phyloP scores from a whole-genome alignment of 208 protist species.

The Endotrypanum monterogeii region DNA sequence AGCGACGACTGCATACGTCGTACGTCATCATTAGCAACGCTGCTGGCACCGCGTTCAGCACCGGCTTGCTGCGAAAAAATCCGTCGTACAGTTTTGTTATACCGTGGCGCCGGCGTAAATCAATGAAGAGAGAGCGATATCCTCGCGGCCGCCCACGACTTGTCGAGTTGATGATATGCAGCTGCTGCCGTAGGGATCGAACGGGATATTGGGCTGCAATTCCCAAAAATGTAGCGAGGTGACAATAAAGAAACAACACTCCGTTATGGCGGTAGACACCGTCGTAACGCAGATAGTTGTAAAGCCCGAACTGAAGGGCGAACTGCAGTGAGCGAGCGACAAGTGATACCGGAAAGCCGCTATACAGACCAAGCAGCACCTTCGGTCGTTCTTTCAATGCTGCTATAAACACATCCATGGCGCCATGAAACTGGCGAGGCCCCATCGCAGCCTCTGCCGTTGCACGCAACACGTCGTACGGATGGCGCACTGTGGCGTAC shows the following conservation, averaged over 20 bases:
- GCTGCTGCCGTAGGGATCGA: constrained; percentile 64
- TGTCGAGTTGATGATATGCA: constrained; percentile 48
- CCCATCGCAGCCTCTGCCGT: constrained; percentile 53
- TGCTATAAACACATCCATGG: constrained; percentile 61
- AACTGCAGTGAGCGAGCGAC: constrained; percentile 44
- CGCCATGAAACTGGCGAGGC: constrained; percentile 48
- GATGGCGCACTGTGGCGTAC: constrained; percentile 61
- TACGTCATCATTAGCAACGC: constrained; percentile 74
- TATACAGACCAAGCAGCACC: constrained; percentile 62
- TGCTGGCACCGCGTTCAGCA: constrained; percentile 66
- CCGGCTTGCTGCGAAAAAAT: constrained; percentile 69
- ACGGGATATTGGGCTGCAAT: constrained; percentile 66
- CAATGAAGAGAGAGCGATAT: constrained; percentile 61
- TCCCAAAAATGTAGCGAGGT: constrained; percentile 56
- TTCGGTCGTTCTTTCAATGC: constrained; percentile 55
- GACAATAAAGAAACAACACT: constrained; percentile 79
- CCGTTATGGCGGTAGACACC: constrained; percentile 59
- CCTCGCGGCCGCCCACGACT: constrained; percentile 33
- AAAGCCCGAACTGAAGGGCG: constrained; percentile 71
- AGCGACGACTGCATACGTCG: constrained; percentile 57
- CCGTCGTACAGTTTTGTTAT: constrained; percentile 85
- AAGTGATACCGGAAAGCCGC: constrained; percentile 45
- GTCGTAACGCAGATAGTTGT: constrained; percentile 77
- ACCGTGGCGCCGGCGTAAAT: constrained; percentile 67
- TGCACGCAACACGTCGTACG: constrained; percentile 76